These are phyloP conservation scores for Leucoagaricus sp. DNA, from an alignment of 1,284 basidiomycete species.

Conservation along the genomic window DNA sequence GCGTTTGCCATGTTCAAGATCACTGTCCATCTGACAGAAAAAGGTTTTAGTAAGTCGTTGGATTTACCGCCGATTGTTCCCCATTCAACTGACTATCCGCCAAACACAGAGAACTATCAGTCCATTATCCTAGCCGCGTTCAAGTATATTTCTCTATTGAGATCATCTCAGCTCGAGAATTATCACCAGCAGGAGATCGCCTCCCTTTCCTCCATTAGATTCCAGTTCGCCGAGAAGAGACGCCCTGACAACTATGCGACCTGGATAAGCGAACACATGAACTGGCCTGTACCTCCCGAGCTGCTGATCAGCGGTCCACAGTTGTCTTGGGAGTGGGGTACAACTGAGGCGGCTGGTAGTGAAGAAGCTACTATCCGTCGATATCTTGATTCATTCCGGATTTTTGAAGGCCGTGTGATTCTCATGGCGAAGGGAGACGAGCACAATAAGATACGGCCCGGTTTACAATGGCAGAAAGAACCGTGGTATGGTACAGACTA, in stretches of 20 bases:
- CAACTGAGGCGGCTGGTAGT: slow-evolving; percentile 34
- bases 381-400: slow-evolving; percentile 62
- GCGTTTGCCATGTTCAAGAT: slow-evolving; percentile 93
- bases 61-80: background rate
- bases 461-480: slow-evolving; percentile 65
- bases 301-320: slow-evolving; percentile 76
- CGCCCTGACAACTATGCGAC: slow-evolving; percentile 83
- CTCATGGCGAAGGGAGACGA: slow-evolving; percentile 78
- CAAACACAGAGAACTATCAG: background rate
- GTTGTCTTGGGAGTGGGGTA: slow-evolving; percentile 80
- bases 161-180: slow-evolving; percentile 65
- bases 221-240: slow-evolving; percentile 89
- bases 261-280: slow-evolving; percentile 76
- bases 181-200: slow-evolving; percentile 84
- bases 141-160: slow-evolving; percentile 88
- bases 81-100: background rate
- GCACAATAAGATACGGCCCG: slow-evolving; percentile 54
- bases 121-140: slow-evolving; percentile 75
- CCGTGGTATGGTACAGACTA: slow-evolving; percentile 91
- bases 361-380: slow-evolving; percentile 62
- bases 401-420: slow-evolving; percentile 70
- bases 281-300: slow-evolving; percentile 81
- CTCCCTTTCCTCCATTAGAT: slow-evolving; percentile 74
- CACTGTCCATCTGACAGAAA: slow-evolving; percentile 79
- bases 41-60: slow-evolving; percentile 76